Percentiles rank a stretch among this genome's conserved stretches.
Conservation (phyloP, 805 yeast species). For the Saccharomyces jurei region DNA sequence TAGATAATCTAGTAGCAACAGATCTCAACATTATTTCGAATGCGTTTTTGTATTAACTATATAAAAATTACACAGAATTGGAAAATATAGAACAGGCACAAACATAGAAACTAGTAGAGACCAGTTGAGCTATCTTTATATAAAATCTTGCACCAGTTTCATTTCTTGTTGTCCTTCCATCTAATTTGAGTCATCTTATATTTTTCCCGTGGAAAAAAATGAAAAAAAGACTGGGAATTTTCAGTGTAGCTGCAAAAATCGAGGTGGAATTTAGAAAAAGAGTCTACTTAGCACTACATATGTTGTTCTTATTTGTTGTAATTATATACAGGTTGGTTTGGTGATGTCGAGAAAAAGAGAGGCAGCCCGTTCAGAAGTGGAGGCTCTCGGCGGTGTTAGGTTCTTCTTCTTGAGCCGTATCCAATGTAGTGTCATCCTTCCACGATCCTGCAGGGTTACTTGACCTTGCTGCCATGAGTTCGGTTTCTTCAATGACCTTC, state of each 20-base stretch:
- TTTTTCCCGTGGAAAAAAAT: not conserved
- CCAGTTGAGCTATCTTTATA: not conserved
- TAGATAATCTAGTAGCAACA: conserved; percentile 19
- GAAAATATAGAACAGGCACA: not conserved
- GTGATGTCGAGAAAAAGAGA: not conserved
- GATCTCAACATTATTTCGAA: conserved; percentile 23
- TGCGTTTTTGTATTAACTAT: not conserved
- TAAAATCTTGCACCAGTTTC: not conserved
- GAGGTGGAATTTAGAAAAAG: not conserved
- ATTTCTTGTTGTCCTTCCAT: not conserved
- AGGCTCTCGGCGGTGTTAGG: not conserved
- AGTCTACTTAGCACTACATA: not conserved
- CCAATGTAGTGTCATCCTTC: conserved; percentile 7
- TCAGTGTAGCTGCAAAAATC: not conserved
- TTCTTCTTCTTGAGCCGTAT: not conserved
- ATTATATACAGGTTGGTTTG: not conserved
- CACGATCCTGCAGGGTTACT: conserved; percentile 28
- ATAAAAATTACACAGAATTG: not conserved
- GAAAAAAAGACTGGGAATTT: not conserved
- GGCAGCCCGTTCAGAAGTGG: not conserved
- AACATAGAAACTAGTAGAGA: not conserved
- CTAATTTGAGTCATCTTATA: not conserved
- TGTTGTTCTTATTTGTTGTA: not conserved
- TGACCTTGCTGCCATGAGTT: conserved; percentile 42
- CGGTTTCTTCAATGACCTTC: conserved; percentile 60